A percentile compares a stretch with the other conserved stretches of the same genome.
These are phyloP conservation scores for Typha latifolia DNA, from an alignment of 176 grass and related monocot genomes.

Conservation along the genomic window DNA sequence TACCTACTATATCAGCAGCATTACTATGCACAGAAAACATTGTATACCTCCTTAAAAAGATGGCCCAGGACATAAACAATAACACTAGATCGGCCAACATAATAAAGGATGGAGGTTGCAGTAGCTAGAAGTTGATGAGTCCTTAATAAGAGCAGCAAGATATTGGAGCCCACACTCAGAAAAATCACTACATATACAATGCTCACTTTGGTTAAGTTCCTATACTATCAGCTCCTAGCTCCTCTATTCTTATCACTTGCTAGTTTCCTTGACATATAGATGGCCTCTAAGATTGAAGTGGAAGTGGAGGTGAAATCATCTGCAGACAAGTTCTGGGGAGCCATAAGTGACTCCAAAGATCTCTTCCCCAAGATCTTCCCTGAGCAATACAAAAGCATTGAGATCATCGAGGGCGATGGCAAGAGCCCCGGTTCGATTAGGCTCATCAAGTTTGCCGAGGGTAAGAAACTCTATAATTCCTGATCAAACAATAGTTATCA, in stretches of 20 bases:
- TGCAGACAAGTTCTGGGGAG: slow-evolving; percentile 67
- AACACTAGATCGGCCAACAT: too few relatives aligned
- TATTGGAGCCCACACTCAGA: background rate
- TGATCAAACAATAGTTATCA: too few relatives aligned
- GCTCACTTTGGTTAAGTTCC: background rate
- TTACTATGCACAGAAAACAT: too few relatives aligned
- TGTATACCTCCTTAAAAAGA: too few relatives aligned
- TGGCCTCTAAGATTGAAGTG: slow-evolving; percentile 64
- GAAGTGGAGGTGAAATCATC: slow-evolving; percentile 60
- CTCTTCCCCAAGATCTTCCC: slow-evolving; percentile 98
- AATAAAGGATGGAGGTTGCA: background rate
- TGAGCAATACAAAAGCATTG: slow-evolving; percentile 79
- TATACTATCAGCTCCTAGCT: background rate
- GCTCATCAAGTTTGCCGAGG: slow-evolving; percentile 59
- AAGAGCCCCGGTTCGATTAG: slow-evolving; percentile 64
- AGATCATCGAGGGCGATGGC: slow-evolving; percentile 76
- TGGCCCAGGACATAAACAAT: too few relatives aligned
- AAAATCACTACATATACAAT: background rate
- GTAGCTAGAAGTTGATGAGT: background rate
- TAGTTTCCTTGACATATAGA: slow-evolving; percentile 2
- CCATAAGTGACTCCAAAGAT: slow-evolving; percentile 43
- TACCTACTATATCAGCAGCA: too few relatives aligned
- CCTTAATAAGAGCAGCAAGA: background rate
- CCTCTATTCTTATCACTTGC: background rate
- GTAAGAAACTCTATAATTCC: slow-evolving; percentile 10